Base-by-base conservation (phyloP, 2,329 filamentous ascomycete genomes). In the Alternaria novae-zelandiae region DNA sequence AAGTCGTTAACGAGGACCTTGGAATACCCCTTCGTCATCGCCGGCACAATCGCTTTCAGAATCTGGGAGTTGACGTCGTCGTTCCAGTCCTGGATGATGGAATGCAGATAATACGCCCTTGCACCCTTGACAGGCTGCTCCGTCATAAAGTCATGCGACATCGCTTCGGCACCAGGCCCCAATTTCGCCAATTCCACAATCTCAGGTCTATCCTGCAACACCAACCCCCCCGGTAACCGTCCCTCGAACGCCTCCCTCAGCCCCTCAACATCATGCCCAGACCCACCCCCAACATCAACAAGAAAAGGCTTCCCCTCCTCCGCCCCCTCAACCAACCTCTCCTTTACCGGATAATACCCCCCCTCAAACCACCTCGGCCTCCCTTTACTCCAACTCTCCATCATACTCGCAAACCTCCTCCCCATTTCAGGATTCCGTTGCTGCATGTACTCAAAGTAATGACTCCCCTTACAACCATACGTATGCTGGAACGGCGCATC, bases 121-220 rank as follows among this genome's bases (percentile, higher is more conserved):
- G 73, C 73, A 20, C 65, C 79, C 70, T 80, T 78, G 0, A 82
- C 65, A 73, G 73, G 70, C 49, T 75, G 72, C 36, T 71, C 64
- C 4, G 67, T 71, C 47, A 74, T 26, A 49, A 75, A 82, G 55
- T 83, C 79, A 41, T 82, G 78, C 1, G 68, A 55, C 72, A 78
- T 78, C 2, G 23, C 57, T 47, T 78, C 71, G 6, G 78, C 70
- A 0, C 70, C 57, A 9, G 67, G 54, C 17, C 79, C 51, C 0
- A 70, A 32, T 7, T 67, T 56, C 11, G 78, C 73, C 7, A 71
- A 43, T 32, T 63, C 47, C 6, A 76, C 58, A 2, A 75, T 68
- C 58, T 73, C 70, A 1, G 70, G 70, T 0, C 69, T 53, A 11
- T 74, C 74, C 46, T 76, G 72, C 6, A 75, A 49, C 4, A 76